These are phyloP conservation scores for Ambrosia artemisiifolia DNA, from an alignment of 129 eudicot genomes.

Conservation along the genomic window DNA sequence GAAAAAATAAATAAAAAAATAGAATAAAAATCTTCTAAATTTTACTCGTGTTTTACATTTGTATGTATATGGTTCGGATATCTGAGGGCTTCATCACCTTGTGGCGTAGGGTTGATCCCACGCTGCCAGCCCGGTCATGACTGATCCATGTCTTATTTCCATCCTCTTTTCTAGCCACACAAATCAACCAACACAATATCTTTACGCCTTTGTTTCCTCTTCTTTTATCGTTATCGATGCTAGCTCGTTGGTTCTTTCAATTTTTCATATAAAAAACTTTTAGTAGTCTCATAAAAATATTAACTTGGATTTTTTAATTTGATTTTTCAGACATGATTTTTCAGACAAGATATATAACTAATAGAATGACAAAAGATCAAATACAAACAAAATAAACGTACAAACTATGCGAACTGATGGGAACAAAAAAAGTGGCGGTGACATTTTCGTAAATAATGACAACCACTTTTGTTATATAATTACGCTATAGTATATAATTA, in stretches of 20 bases:
- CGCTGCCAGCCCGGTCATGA: background rate
- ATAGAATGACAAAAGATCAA: too few relatives aligned
- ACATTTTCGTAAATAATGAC: too few relatives aligned
- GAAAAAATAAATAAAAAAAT: background rate
- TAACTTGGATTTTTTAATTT: background rate
- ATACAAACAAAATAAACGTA: too few relatives aligned
- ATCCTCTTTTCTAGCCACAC: background rate
- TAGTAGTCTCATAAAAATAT: background rate
- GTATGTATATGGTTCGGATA: background rate
- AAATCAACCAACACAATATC: background rate
- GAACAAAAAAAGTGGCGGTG: too few relatives aligned
- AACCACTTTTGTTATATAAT: too few relatives aligned
- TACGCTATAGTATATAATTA: too few relatives aligned
- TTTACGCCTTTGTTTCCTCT: background rate
- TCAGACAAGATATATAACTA: background rate
- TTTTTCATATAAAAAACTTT: background rate
- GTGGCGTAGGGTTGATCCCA: background rate
- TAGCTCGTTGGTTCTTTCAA: background rate
- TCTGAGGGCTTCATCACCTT: background rate
- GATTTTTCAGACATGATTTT: background rate
- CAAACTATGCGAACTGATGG: too few relatives aligned
- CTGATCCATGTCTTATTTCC: background rate
- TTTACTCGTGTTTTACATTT: background rate
- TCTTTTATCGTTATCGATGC: background rate
- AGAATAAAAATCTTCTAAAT: background rate